Base-by-base conservation (phyloP, 177 flowering plant species). In the Vitis hybrid region DNA sequence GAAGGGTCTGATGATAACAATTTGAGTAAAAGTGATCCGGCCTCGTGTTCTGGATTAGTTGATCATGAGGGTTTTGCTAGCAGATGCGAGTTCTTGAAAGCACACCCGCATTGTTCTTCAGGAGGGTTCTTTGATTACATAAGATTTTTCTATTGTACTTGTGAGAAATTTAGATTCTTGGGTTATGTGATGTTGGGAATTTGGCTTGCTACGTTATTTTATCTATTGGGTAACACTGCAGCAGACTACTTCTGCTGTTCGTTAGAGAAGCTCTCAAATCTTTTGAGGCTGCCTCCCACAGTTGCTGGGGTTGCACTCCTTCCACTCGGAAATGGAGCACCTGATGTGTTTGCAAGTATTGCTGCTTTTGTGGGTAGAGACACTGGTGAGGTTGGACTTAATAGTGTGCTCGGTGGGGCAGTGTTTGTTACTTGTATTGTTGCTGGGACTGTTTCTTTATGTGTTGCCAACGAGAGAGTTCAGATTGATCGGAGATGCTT, bases 311-410 rank as follows among this genome's bases (percentile, higher is more conserved):
- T 95, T 31, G 59, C 91, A 2, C 83, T 95, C 15, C 97, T 95
- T 70, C 98, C 99, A 0, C 83, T 95, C 12, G 99, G 99, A 45
- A 95, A 95, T 81, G 99, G 99, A 45, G 99, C 98, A 15, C 98
- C 99, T 0, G 99, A 95, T 82, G 98, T 95, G 55, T 95, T 95
- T 80, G 84, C 99, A 0, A 95, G 99, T 77, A 91, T 95, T 65
- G 98, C 97, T 69, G 87, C 99, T 22, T 95, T 95, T 76, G 79
- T 89, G 56, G 98, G 95, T 2, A 77, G 78, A 0, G 90, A 85
- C 55, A 75, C 91, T 0, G 97, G 97, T 2, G 98, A 86, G 18
- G 97, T 95, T 52, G 99, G 99, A 15, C 83, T 95, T 12, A 93
- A 95, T 73, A 95, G 99, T 73, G 97, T 95, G 55, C 72, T 95